Evolutionary conservation across 176 grass and related monocot species (phyloP).

Genomic region (Oryza glumipatula): DNA sequence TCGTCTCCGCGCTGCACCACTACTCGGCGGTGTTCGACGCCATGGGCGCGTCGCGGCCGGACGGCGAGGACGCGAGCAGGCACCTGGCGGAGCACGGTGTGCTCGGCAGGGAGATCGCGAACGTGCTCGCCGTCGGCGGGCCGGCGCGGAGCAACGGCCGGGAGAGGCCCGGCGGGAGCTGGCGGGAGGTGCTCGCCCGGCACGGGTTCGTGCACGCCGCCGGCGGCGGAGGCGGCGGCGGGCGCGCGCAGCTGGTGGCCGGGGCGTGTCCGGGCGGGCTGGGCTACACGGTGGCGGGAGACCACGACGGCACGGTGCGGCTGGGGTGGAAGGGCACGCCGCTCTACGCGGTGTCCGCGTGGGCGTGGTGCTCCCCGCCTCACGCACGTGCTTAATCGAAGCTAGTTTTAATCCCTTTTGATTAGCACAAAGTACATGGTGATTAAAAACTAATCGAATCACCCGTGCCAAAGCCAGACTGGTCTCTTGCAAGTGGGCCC

Average conservation of each 20-base stretch:
- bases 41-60: slow-evolving; percentile 46
- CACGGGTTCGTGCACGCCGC: slow-evolving; percentile 48
- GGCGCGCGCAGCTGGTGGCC: slow-evolving; percentile 57
- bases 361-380: slow-evolving; percentile 40
- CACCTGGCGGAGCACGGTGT: slow-evolving; percentile 58
- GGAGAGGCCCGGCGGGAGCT: slow-evolving; percentile 46
- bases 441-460: neutral
- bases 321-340: slow-evolving; percentile 66
- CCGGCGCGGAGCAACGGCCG: slow-evolving; percentile 37
- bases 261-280: slow-evolving; percentile 47
- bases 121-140: slow-evolving; percentile 56
- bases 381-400: slow-evolving; percentile 24
- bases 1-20: slow-evolving; percentile 58
- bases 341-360: slow-evolving; percentile 55
- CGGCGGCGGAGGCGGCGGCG: neutral
- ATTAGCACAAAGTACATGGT: neutral
- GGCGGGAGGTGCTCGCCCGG: slow-evolving; percentile 45
- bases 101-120: slow-evolving; percentile 56
- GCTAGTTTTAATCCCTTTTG: neutral
- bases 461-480: neutral
- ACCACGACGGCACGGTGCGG: slow-evolving; percentile 50
- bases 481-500: slow-evolving; percentile 30
- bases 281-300: slow-evolving; percentile 56
- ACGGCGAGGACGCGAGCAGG: slow-evolving; percentile 49
- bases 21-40: slow-evolving; percentile 66